Evolutionary conservation across 2,329 filamentous ascomycete species (phyloP), one percentile per base, ranked within the genome.

Genomic region (Simplicillium sp.): DNA sequence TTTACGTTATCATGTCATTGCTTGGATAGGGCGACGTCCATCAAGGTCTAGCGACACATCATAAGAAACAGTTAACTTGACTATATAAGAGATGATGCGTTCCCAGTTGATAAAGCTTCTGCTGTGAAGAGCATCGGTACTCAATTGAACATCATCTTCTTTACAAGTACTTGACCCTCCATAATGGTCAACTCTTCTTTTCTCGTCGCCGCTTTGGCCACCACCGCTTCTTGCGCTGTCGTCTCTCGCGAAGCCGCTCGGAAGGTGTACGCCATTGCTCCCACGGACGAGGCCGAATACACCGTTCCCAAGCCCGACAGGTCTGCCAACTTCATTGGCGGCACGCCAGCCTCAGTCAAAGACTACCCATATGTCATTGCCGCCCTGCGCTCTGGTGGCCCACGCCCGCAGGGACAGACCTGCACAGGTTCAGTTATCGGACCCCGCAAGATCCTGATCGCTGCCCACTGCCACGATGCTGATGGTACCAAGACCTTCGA

Each of bases 361-460:
- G 34, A 36, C 15, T 36, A 36, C 13, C 34, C 34, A 36, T 36
- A 14, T 20, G 34, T 36, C 12, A 36, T 36, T 13, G 34, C 34
- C 13, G 34, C 13, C 4, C 34, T 36, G 13, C 34, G 34, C 13
- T 16, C 14, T 8, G 34, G 34, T n/a, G 34, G 34, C 6, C 16
- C 34, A 13, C 34, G 34, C 16, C 34, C 34, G 7, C 34, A 36
- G 34, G 34, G 34, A 15, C 34, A 36, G 13, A 36, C 15, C 34
- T 36, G 34, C 16, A 36, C 34, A 6, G 31, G 31, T 7, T 6
- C 31, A 5, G 31, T 33, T 5, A 33, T 33, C 15, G 31, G 6
- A 33, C 31, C 31, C 31, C 31, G 31, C 12, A 33, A 33, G 31
- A 33, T 33, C 31, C 12, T 33, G 31, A 6, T 33, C 15, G 31